Evolutionary conservation across 1,139 yeast genomes (phyloP).

Genomic region (Taphrina wiesneri): DNA sequence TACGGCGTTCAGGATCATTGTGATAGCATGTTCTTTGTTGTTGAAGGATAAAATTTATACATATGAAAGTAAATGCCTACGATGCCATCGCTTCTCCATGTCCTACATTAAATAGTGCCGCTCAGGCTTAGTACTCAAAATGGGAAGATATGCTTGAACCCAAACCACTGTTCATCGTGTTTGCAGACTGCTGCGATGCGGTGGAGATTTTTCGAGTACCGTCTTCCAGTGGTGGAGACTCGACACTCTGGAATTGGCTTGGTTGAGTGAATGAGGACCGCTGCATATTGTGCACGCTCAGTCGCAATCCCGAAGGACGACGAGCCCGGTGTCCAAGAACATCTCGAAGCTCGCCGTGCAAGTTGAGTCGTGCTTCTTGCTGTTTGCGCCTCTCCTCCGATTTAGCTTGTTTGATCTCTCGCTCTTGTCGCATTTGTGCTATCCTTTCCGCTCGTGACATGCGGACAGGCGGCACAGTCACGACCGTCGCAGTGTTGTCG

Average conservation of each 20-base stretch:
- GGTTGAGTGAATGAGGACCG: neutral
- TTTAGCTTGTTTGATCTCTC: conserved; percentile 22
- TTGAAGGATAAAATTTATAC: neutral
- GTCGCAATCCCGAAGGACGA: conserved; percentile 6
- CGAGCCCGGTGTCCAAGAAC: conserved; percentile 24
- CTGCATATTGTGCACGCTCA: conserved; percentile 10
- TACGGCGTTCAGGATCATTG: too few relatives aligned
- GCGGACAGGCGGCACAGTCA: neutral
- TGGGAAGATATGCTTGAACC: conserved; percentile 16
- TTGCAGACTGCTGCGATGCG: conserved; percentile 14
- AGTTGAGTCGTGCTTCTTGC: neutral
- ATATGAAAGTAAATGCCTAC: neutral
- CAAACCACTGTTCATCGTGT: conserved; percentile 10
- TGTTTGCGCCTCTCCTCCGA: conserved; percentile 17
- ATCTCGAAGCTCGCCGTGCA: conserved; percentile 16
- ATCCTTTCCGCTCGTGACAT: conserved; percentile 24
- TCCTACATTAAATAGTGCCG: neutral
- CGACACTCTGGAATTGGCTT: neutral
- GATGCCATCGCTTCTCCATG: neutral
- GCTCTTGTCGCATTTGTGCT: conserved; percentile 28
- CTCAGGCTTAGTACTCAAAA: neutral
- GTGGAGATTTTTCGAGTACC: conserved; percentile 2
- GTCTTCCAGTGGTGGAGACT: conserved; percentile 1
- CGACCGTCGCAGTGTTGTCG: neutral
- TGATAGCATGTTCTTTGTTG: neutral